Evolutionary conservation across 768 basidiomycete species (phyloP), one percentile per base, ranked within the genome.

Genomic region (Piloderma croceum): DNA sequence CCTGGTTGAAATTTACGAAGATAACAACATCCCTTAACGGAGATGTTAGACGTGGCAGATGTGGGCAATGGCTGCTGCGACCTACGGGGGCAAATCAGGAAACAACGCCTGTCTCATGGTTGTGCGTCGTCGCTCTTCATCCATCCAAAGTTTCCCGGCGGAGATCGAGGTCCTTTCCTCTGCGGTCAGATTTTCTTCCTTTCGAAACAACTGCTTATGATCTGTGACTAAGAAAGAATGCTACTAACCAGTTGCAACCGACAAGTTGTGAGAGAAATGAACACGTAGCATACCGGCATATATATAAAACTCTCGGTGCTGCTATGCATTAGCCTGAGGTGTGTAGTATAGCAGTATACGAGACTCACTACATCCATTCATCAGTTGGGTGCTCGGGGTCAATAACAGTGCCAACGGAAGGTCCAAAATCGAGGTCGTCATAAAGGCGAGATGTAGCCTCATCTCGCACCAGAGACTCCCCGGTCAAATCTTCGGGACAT

Each of bases 1-100:
- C 70, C 66, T 75, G 73, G 49, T 74, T 76, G 49, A 74, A 74
- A 50, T 74, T 75, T 36, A 71, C 70, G 44, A 76, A 74, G 42
- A 76, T 69, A 42, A 75, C 9, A 29, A 9, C 27, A 29, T 29
- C 27, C 27, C 27, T 9, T 29, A 29, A 9, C 27, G 15, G 27
- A n/a, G n/a, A n/a, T n/a, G n/a, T n/a, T n/a, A n/a, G n/a, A n/a
- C n/a, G n/a, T n/a, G n/a, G n/a, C n/a, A n/a, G n/a, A n/a, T n/a
- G n/a, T n/a, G n/a, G n/a, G n/a, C n/a, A n/a, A n/a, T n/a, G n/a
- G n/a, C n/a, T n/a, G n/a, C n/a, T n/a, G n/a, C n/a, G n/a, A n/a
- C n/a, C 34, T 39, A 70, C 71, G 59, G 62, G 2, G 63, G 59
- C 11, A 76, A 40, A 43, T 68, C 63, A 5, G 73, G 73, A 45